These are phyloP conservation scores for Phytophthora chlamydospora DNA, from an alignment of 352 stramenopile species.

Conservation along the genomic window DNA sequence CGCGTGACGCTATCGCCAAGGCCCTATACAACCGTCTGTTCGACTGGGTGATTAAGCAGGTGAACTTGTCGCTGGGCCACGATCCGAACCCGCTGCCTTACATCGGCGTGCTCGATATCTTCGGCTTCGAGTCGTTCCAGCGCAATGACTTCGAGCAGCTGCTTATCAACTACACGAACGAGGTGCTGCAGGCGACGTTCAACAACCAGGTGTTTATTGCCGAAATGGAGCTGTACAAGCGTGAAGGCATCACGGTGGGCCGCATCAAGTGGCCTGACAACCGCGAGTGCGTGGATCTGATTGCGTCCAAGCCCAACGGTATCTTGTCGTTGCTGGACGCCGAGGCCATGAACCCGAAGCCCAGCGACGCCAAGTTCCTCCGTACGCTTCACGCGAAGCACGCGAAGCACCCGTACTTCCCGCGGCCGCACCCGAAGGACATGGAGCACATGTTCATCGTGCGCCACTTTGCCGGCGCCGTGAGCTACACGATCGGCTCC, in stretches of 20 bases:
- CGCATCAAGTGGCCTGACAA: slow-evolving; percentile 93
- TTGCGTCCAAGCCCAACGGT: slow-evolving; percentile 80
- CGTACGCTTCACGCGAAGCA: slow-evolving; percentile 86
- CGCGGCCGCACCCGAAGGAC: slow-evolving; percentile 85
- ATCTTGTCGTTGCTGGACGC: slow-evolving; percentile 86
- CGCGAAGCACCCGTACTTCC: slow-evolving; percentile 86
- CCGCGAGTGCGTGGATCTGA: slow-evolving; percentile 91
- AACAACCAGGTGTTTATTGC: slow-evolving; percentile 92
- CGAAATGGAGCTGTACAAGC: slow-evolving; percentile 91
- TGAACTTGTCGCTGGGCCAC: slow-evolving; percentile 90
- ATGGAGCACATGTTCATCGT: slow-evolving; percentile 92
- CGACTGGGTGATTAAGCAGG: slow-evolving; percentile 92
- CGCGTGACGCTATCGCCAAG: slow-evolving; percentile 93
- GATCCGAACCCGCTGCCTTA: slow-evolving; percentile 81
- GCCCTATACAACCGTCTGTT: slow-evolving; percentile 94
- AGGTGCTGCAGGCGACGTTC: slow-evolving; percentile 88
- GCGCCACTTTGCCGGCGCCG: slow-evolving; percentile 88
- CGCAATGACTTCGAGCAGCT: slow-evolving; percentile 92
- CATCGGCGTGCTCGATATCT: slow-evolving; percentile 93
- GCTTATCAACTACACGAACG: slow-evolving; percentile 92
- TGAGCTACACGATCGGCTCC: slow-evolving; percentile 89
- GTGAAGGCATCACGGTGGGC: slow-evolving; percentile 89
- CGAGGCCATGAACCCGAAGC: slow-evolving; percentile 91
- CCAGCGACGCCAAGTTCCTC: slow-evolving; percentile 89
- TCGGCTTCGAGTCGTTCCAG: slow-evolving; percentile 92